These are phyloP conservation scores for Coemansia sp. DNA, from an alignment of 192 early-diverging fungal species.

Conservation along the genomic window DNA sequence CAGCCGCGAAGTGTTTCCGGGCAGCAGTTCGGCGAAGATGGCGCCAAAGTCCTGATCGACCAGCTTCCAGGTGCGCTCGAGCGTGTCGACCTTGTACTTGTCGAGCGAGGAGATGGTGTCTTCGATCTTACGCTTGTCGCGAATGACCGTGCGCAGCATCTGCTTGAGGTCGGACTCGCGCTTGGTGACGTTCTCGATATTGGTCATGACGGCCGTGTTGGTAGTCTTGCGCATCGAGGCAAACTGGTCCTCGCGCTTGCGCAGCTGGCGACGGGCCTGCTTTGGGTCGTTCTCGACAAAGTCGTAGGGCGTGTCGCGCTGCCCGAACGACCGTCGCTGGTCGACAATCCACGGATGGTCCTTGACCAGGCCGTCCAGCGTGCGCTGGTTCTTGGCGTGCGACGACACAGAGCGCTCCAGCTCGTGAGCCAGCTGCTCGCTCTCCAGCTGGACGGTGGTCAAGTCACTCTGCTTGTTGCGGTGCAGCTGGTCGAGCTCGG, in stretches of 20 bases:
- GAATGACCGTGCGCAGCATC: constrained; percentile 83
- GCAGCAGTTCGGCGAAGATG: constrained; percentile 92
- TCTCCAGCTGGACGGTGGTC: constrained; percentile 66
- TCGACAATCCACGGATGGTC: constrained; percentile 82
- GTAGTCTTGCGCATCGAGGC: constrained; percentile 77
- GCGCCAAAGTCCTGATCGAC: constrained; percentile 95
- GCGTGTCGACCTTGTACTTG: constrained; percentile 82
- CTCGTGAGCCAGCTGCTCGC: constrained; percentile 77
- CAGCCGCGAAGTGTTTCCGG: constrained; percentile 85
- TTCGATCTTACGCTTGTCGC: constrained; percentile 94
- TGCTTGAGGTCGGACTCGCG: constrained; percentile 75
- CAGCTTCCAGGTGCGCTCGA: constrained; percentile 83
- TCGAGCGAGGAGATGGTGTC: constrained; percentile 86
- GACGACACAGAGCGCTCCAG: constrained; percentile 65
- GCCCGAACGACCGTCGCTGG: constrained; percentile 85
- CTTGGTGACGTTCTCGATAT: constrained; percentile 89
- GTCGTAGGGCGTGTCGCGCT: constrained; percentile 75
- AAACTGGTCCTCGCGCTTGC: constrained; percentile 71
- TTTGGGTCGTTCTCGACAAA: constrained; percentile 68
- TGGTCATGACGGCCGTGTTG: constrained; percentile 92
- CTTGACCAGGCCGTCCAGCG: constrained; percentile 49
- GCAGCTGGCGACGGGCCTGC: constrained; percentile 67
- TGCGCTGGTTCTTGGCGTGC: constrained; percentile 46
- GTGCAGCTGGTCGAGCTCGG: constrained; percentile 59
- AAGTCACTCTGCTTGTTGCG: constrained; percentile 62